Conservation (phyloP, 1,284 basidiomycete genomes). For the Phellinidium pouzarii region DNA sequence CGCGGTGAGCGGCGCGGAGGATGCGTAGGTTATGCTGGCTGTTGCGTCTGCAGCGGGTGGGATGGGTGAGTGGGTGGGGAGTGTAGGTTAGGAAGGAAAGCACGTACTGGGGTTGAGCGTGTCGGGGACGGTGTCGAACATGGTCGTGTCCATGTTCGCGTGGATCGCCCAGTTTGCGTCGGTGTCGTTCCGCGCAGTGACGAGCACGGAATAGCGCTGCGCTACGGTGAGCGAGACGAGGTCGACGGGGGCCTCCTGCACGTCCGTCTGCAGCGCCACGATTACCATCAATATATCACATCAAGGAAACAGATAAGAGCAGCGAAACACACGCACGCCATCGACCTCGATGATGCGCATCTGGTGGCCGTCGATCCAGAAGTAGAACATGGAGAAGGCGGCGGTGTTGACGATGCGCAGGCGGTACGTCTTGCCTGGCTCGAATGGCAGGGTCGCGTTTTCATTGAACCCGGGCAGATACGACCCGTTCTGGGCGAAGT, state of each 20-base stretch:
- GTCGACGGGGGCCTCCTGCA: conserved; percentile 65
- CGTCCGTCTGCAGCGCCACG: conserved; percentile 72
- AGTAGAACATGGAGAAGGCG: conserved; percentile 69
- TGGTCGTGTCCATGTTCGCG: conserved; percentile 79
- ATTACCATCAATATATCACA: neutral
- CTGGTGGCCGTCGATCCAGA: conserved; percentile 89
- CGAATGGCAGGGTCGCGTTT: conserved; percentile 80
- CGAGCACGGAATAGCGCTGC: conserved; percentile 91
- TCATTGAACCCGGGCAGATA: conserved; percentile 82
- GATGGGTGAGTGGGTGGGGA: neutral
- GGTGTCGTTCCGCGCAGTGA: conserved; percentile 84
- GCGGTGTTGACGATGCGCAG: conserved; percentile 76
- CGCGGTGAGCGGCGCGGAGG: conserved; percentile 42
- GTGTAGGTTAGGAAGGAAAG: neutral
- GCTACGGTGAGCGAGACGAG: conserved; percentile 74
- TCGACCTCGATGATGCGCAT: conserved; percentile 90
- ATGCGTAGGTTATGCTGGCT: conserved; percentile 62
- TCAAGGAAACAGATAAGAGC: too few relatives aligned
- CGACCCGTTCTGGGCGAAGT: conserved; percentile 69
- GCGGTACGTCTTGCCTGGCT: conserved; percentile 76
- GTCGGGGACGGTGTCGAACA: conserved; percentile 80
- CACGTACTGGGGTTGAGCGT: conserved; percentile 66
- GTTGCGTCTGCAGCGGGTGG: conserved; percentile 64
- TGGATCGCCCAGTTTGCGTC: conserved; percentile 82
- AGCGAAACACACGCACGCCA: conserved; percentile 71